Evolutionary conservation across 1,139 yeast genomes (phyloP), one percentile per base, ranked within the genome.

Genomic region (Arxiozyma slooffiae): DNA sequence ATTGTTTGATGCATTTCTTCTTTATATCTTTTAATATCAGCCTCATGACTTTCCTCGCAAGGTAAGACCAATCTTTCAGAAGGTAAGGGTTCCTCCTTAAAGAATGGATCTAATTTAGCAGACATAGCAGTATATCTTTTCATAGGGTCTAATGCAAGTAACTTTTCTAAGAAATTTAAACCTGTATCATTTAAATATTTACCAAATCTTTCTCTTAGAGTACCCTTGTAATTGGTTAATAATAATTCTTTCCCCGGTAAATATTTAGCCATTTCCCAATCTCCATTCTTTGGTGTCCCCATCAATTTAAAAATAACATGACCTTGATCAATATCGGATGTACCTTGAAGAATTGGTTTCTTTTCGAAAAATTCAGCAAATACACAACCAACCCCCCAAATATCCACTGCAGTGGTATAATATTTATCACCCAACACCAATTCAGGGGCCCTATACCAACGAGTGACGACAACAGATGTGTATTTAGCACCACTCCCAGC

Each of bases 401-500:
- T 76, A 68, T 92, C 97, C 20, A 92, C 90, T 0, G 97, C 95
- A 0, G 97, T 86, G 2, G 97, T 89, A 63, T 92, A 92, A 53
- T 77, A 74, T 54, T 85, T 74, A 59, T 89, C 96, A 1, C 97
- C 97, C 50, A 92, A 69, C 23, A 92, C 75, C 22, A 92, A 74
- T 66, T 92, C 97, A 0, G 97, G 98, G 0, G 98, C 95, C 52
- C 99, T 75, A 67, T 94, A 92, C 98, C 98, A 92, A 59, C 98
- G 72, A 0, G 98, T 92, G 23, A 92, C 97, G 3, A 92, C 98
- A 54, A 89, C 76, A 4, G 88, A 90, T 0, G 99, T 94, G 63
- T 92, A 89, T 46, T 79, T 78, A 21, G 82, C 74, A 26, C 78
- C 80, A 2, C 71, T 69, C 2, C 66, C 68, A 0, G 96, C 94